These are phyloP conservation scores for Tolypocladium ophioglossoides DNA, from an alignment of 2,329 filamentous ascomycete species.

Conservation along the genomic window DNA sequence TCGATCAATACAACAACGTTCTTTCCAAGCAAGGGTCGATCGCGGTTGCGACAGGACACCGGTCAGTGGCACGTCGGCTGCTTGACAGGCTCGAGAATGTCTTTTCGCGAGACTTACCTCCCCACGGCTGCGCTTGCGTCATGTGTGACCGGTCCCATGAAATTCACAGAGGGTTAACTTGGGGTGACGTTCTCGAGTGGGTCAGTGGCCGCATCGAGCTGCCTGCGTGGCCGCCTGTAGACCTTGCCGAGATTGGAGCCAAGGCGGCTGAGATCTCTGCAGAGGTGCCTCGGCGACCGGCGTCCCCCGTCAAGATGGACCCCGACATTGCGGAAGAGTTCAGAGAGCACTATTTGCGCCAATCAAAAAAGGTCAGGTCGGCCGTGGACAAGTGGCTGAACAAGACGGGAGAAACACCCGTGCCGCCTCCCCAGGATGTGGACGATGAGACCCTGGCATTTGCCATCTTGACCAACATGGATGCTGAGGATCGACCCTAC, in stretches of 20 bases:
- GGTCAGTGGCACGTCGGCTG: constrained; percentile 81
- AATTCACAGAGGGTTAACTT: constrained; percentile 67
- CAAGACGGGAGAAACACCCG: constrained; percentile 63
- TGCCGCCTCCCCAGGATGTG: constrained; percentile 73
- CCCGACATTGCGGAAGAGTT: constrained; percentile 92
- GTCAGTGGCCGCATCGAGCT: constrained; percentile 82
- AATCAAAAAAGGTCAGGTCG: constrained; percentile 86
- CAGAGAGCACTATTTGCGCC: constrained; percentile 80
- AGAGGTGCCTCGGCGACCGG: constrained; percentile 45
- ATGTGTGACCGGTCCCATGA: constrained; percentile 61
- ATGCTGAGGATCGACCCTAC: constrained; percentile 61
- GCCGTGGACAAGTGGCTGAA: constrained; percentile 86
- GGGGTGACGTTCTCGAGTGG: constrained; percentile 91
- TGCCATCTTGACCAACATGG: constrained; percentile 82
- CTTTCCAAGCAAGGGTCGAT: constrained; percentile 77
- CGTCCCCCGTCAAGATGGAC: constrained; percentile 65
- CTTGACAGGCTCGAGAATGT: constrained; percentile 88
- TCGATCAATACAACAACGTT: constrained; percentile 80
- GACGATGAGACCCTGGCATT: constrained; percentile 92
- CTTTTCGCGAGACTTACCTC: constrained; percentile 84
- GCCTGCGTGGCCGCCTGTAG: constrained; percentile 81
- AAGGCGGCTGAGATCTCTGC: constrained; percentile 53
- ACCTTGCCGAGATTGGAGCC: constrained; percentile 51
- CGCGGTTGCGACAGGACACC: constrained; percentile 89
- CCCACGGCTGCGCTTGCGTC: constrained; percentile 73